A percentile compares a stretch with the other conserved stretches of the same genome.
Evolutionary conservation across 345 rosid genomes (phyloP).

Genomic region (Lepidium aucheri): DNA sequence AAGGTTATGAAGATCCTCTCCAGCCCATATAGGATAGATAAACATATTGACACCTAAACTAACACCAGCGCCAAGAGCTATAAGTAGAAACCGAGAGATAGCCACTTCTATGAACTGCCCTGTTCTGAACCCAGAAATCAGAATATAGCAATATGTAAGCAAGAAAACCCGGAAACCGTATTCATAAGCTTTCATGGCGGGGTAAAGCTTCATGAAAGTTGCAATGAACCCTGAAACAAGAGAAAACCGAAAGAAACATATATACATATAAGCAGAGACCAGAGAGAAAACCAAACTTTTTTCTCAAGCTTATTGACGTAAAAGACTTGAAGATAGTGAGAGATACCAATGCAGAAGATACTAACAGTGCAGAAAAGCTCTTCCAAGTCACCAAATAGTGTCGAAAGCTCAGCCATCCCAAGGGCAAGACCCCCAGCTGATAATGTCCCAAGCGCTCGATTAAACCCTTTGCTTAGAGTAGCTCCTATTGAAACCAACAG

Average conservation of each 20-base stretch:
- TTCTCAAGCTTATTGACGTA: neutral
- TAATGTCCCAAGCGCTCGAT: constrained; percentile 80
- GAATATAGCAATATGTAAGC: constrained; percentile 69
- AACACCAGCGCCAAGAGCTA: constrained; percentile 83
- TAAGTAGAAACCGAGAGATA: constrained; percentile 61
- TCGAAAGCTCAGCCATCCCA: constrained; percentile 70
- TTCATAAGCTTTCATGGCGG: constrained; percentile 84
- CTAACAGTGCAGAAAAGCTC: constrained; percentile 59
- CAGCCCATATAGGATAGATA: constrained; percentile 97
- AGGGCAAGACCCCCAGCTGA: constrained; percentile 94
- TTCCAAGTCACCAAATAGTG: constrained; percentile 62
- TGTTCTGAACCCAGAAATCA: constrained; percentile 83
- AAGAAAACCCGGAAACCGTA: constrained; percentile 88
- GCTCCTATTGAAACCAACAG: constrained; percentile 53
- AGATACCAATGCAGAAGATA: constrained; percentile 59
- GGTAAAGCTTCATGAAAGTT: constrained; percentile 68
- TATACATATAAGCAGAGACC: too few relatives aligned
- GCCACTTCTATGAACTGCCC: constrained; percentile 71
- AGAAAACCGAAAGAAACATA: neutral
- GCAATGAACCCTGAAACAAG: constrained; percentile 54
- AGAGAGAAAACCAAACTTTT: neutral
- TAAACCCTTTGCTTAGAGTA: constrained; percentile 89
- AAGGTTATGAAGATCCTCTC: constrained; percentile 86
- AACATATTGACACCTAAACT: constrained; percentile 65
- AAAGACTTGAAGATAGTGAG: neutral